phyloP scores from a whole-genome alignment of 768 basidiomycete genomes.

The Coprinopsis sp. region DNA sequence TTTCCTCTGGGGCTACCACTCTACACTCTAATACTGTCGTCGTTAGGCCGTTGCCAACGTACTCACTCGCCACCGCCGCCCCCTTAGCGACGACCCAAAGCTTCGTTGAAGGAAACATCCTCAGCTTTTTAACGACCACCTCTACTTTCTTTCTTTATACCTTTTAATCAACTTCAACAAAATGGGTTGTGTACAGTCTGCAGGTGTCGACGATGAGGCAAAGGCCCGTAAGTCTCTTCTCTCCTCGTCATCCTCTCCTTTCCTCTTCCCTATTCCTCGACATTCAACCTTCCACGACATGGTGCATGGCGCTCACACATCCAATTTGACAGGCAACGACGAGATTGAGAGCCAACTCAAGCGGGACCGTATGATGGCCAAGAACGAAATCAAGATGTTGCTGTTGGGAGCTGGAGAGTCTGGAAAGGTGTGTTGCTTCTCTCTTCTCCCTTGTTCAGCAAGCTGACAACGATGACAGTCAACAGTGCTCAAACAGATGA shows the following conservation, averaged over 20 bases:
- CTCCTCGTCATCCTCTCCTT: too few relatives aligned
- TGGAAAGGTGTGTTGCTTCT: slow-evolving; percentile 62
- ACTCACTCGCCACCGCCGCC: too few relatives aligned
- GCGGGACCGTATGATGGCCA: slow-evolving; percentile 80
- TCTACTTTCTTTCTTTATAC: slow-evolving; percentile 2
- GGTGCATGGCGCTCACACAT: too few relatives aligned
- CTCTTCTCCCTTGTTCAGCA: not conserved
- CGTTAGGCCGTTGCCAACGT: too few relatives aligned
- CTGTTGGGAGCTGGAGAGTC: slow-evolving; percentile 95
- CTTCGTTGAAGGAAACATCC: not conserved
- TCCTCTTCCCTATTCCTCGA: not conserved
- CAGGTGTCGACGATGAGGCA: slow-evolving; percentile 71
- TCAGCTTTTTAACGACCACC: too few relatives aligned
- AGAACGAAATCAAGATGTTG: slow-evolving; percentile 96
- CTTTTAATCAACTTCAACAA: slow-evolving; percentile 7
- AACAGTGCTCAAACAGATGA: slow-evolving; percentile 95
- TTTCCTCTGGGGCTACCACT: too few relatives aligned
- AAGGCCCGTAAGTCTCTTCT: slow-evolving; percentile 67
- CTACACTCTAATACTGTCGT: too few relatives aligned
- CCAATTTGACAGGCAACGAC: slow-evolving; percentile 66
- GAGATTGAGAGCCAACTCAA: slow-evolving; percentile 93
- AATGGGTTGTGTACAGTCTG: slow-evolving; percentile 76
- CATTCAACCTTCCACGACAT: not conserved
- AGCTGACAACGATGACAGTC: slow-evolving; percentile 40
- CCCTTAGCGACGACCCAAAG: not conserved